phyloP scores from a whole-genome alignment of 768 basidiomycete genomes.

The Pleurotus tuber-regium region DNA sequence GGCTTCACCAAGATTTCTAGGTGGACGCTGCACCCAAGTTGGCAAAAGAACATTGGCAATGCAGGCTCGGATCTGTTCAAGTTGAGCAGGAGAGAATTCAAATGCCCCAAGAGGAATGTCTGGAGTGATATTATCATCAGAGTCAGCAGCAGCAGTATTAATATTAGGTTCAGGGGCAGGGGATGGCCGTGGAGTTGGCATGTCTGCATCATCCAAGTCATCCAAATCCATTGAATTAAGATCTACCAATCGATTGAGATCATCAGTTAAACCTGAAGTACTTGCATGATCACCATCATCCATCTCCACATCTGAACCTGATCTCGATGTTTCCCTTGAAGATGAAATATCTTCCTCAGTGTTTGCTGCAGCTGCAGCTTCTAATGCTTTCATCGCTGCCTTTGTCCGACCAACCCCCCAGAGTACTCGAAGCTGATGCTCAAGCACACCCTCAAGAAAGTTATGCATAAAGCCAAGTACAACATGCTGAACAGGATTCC shows the following conservation, averaged over 20 bases:
- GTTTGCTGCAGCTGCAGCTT: neutral
- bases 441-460: slow-evolving; percentile 23
- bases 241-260: slow-evolving; percentile 8
- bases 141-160: neutral
- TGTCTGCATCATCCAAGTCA: slow-evolving; percentile 12
- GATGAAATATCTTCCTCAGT: neutral
- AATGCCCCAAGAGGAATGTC: slow-evolving; percentile 8
- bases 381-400: slow-evolving; percentile 1
- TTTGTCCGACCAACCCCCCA: slow-evolving; percentile 20
- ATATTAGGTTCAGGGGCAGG: neutral
- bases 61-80: slow-evolving; percentile 16
- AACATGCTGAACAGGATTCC: slow-evolving; percentile 26
- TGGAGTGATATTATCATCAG: neutral
- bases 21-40: slow-evolving; percentile 21
- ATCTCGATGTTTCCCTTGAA: neutral
- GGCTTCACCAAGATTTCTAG: slow-evolving; percentile 28
- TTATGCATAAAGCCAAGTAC: slow-evolving; percentile 30
- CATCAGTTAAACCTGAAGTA: neutral
- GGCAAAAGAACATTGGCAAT: slow-evolving; percentile 19
- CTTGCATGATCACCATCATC: neutral
- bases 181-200: neutral
- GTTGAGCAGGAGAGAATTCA: slow-evolving; percentile 13
- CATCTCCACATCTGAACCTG: neutral
- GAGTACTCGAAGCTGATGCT: slow-evolving; percentile 19
- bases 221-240: slow-evolving; percentile 17